A percentile compares a stretch with the other conserved stretches of the same genome.
Evolutionary conservation across 345 rosid species (phyloP).

Genomic region (Populus simonii): DNA sequence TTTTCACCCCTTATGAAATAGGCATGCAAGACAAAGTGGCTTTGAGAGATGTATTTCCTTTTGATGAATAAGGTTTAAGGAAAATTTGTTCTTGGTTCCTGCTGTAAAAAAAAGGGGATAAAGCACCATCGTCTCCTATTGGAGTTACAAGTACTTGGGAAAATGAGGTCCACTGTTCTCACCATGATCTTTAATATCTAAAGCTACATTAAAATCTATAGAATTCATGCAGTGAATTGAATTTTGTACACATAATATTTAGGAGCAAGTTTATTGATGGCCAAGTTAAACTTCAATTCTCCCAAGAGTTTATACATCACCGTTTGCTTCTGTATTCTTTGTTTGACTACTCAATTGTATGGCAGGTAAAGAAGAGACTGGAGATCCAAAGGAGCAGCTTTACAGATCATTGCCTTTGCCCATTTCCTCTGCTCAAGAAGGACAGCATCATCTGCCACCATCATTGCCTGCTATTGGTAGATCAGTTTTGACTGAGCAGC

Average conservation of each 20-base stretch:
- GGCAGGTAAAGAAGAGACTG: conserved; percentile 44
- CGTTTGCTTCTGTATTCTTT: background rate
- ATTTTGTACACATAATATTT: background rate
- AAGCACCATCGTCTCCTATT: background rate
- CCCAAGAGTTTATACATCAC: background rate
- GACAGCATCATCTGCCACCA: conserved; percentile 41
- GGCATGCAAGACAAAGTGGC: background rate
- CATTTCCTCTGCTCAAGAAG: conserved; percentile 44
- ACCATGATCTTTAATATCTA: background rate
- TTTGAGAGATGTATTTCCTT: background rate
- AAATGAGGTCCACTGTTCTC: background rate
- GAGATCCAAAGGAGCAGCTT: conserved; percentile 32
- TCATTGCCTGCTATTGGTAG: conserved; percentile 42
- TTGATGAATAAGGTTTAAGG: background rate
- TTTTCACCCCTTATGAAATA: background rate
- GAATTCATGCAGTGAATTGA: background rate
- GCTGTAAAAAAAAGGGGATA: background rate
- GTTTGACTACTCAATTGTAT: conserved; percentile 30
- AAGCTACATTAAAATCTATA: background rate
- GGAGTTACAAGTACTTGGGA: background rate
- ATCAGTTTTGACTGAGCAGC: conserved; percentile 39
- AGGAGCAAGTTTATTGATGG: conserved; percentile 5
- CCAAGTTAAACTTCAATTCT: conserved; percentile 3
- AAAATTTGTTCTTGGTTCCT: background rate
- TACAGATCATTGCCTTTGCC: conserved; percentile 35